These are phyloP conservation scores for Avena insularis DNA, from an alignment of 176 grass and related monocot genomes.

Conservation along the genomic window DNA sequence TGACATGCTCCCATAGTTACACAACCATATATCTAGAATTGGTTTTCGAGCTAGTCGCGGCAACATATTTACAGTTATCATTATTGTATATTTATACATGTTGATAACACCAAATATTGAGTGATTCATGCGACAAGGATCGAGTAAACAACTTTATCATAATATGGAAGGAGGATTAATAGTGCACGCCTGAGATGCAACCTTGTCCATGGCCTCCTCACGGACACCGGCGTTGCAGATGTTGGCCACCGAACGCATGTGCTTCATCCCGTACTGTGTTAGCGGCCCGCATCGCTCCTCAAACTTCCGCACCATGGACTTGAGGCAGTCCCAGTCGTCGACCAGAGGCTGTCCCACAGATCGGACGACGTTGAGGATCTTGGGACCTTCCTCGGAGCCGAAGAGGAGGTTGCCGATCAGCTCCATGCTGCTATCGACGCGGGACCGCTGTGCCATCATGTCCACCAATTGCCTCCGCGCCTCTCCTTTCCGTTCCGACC, in stretches of 20 bases:
- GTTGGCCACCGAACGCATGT: slow-evolving; percentile 80
- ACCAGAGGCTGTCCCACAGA: slow-evolving; percentile 54
- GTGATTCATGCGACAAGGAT: background rate
- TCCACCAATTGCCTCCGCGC: slow-evolving; percentile 58
- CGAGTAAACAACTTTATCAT: background rate
- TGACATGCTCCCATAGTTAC: background rate
- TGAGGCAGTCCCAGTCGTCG: slow-evolving; percentile 89
- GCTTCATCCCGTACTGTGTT: slow-evolving; percentile 86
- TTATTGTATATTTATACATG: background rate
- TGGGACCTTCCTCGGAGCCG: slow-evolving; percentile 40
- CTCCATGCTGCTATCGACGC: slow-evolving; percentile 68
- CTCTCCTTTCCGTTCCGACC: slow-evolving; percentile 55
- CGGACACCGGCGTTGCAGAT: slow-evolving; percentile 74
- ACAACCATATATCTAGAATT: background rate
- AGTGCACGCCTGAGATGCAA: slow-evolving; percentile 59
- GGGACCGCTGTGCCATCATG: slow-evolving; percentile 62
- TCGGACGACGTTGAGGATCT: slow-evolving; percentile 50
- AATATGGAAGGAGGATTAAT: background rate
- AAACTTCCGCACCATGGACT: slow-evolving; percentile 59
- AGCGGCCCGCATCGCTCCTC: slow-evolving; percentile 65
- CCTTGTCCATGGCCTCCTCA: slow-evolving; percentile 49
- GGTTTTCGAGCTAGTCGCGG: background rate
- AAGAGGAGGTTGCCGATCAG: slow-evolving; percentile 69
- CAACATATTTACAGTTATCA: slow-evolving; percentile 5
- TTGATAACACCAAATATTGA: background rate